Conservation (phyloP, 768 basidiomycete genomes). For the Hericium coralloides region DNA sequence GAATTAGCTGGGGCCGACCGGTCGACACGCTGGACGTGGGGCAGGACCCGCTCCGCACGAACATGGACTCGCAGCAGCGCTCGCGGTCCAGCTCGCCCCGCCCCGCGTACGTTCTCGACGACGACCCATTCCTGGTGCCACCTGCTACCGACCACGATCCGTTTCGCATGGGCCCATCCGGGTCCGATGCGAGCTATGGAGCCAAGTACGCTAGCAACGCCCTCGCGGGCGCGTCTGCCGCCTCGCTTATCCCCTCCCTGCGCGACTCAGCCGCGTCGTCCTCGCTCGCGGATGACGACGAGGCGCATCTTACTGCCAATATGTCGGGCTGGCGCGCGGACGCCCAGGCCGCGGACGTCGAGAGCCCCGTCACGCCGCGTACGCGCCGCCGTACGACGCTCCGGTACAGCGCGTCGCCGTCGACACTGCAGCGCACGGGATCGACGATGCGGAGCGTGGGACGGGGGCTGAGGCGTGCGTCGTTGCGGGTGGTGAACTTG, state of each 20-base stretch:
- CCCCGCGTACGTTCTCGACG: conserved; percentile 18
- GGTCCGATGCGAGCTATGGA: neutral
- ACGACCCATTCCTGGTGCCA: conserved; percentile 43
- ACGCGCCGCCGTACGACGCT: conserved; percentile 32
- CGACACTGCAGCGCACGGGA: conserved; percentile 54
- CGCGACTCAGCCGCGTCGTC: conserved; percentile 25
- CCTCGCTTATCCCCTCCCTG: conserved; percentile 36
- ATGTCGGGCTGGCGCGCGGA: conserved; percentile 28
- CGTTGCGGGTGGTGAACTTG: conserved; percentile 77
- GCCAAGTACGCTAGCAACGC: conserved; percentile 28
- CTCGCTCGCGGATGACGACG: conserved; percentile 44
- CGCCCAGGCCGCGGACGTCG: conserved; percentile 32
- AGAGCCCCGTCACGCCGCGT: conserved; percentile 21
- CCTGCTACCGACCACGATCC: conserved; percentile 22
- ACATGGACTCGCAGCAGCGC: conserved; percentile 19
- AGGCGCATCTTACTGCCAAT: conserved; percentile 46
- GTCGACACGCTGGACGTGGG: conserved; percentile 26
- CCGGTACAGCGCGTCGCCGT: conserved; percentile 46
- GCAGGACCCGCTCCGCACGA: conserved; percentile 39
- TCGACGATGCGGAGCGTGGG: conserved; percentile 51
- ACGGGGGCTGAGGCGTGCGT: conserved; percentile 50
- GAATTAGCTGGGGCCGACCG: conserved; percentile 48
- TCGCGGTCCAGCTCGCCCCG: conserved; percentile 12
- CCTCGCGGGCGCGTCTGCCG: conserved; percentile 37
- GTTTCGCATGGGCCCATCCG: conserved; percentile 7